Evolutionary conservation across 495 filamentous ascomycete genomes (phyloP), one percentile per base, ranked within the genome.

Genomic region (Letharia columbiana): DNA sequence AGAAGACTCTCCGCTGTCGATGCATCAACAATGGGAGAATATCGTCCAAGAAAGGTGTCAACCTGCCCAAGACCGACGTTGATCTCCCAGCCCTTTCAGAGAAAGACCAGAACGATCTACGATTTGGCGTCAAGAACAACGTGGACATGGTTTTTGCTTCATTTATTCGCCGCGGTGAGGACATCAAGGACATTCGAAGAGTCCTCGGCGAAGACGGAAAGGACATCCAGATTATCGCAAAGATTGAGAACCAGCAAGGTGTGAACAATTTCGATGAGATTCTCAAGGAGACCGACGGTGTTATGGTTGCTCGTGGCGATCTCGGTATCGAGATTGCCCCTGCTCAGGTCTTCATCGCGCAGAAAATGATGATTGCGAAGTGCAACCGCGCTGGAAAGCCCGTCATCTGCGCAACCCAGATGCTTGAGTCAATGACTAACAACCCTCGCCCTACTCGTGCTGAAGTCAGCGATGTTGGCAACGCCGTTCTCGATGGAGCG

Each of bases 291-390:
- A 98, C 94, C 31, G 94, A 98, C 76, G 94, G 95, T 83, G 91
- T 98, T 76, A 98, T 98, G 94, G 94, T 98, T 74, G 94, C 94
- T 72, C 94, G 94, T 84, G 94, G 94, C 79, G 94, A 98, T 73
- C 82, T 98, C 49, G 94, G 94, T 81, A 98, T 98, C 69, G 94
- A 98, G 79, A 98, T 98, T 73, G 91, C 94, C 28, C 92, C 95
- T 47, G 90, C 93, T 62, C 95, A 98, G 84, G 94, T 98, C 63
- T 98, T 98, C 80, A 88, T 96, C 69, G 94, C 94, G 59, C 94
- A 98, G 84, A 98, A 98, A 87, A 98, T 98, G 91, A 92, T 98
- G 89, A 98, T 98, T 79, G 91, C 93, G 76, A 98, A 97, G 87
- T 98, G 95, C 85, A 98, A 98, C 83, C 89, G 97, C 74, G 93